These are phyloP conservation scores for Fusarium sp. DNA, from an alignment of 2,329 filamentous ascomycete species.

Conservation along the genomic window DNA sequence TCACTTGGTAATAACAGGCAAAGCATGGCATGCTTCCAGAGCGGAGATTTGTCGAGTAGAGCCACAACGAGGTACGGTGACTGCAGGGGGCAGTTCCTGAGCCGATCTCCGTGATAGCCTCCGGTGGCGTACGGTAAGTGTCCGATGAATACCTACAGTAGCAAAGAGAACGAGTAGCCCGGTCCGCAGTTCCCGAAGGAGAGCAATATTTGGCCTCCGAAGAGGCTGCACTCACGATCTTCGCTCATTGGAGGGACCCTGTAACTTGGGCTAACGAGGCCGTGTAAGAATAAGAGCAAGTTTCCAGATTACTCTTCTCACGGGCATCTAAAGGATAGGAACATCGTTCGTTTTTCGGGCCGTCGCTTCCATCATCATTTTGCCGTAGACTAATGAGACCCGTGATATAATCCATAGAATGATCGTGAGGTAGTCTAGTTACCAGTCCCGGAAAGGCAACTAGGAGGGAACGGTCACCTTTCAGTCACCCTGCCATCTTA, in stretches of 20 bases:
- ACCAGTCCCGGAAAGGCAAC: slow-evolving; percentile 18
- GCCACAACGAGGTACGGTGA: neutral
- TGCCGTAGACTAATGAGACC: slow-evolving; percentile 10
- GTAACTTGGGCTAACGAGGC: neutral
- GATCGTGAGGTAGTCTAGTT: slow-evolving; percentile 15
- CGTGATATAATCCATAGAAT: slow-evolving; percentile 3
- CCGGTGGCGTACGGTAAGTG: slow-evolving; percentile 7
- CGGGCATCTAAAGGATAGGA: slow-evolving; percentile 11
- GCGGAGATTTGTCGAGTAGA: slow-evolving; percentile 7
- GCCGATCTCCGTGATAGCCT: slow-evolving; percentile 19
- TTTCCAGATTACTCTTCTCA: neutral
- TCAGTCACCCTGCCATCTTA: slow-evolving; percentile 23
- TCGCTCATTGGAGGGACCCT: slow-evolving; percentile 25
- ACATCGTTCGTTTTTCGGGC: slow-evolving; percentile 23
- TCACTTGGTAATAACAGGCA: neutral
- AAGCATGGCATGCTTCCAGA: neutral
- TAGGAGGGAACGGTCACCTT: slow-evolving; percentile 11
- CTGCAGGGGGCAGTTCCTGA: slow-evolving; percentile 6
- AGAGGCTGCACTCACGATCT: slow-evolving; percentile 23
- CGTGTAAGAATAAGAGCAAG: neutral
- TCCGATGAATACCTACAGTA: neutral
- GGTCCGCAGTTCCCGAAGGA: slow-evolving; percentile 33
- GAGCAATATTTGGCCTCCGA: slow-evolving; percentile 17
- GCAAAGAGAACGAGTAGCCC: slow-evolving; percentile 1
- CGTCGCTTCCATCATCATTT: slow-evolving; percentile 35